phyloP scores from a whole-genome alignment of 345 rosid genomes.

The Rhodamnia argentea region DNA sequence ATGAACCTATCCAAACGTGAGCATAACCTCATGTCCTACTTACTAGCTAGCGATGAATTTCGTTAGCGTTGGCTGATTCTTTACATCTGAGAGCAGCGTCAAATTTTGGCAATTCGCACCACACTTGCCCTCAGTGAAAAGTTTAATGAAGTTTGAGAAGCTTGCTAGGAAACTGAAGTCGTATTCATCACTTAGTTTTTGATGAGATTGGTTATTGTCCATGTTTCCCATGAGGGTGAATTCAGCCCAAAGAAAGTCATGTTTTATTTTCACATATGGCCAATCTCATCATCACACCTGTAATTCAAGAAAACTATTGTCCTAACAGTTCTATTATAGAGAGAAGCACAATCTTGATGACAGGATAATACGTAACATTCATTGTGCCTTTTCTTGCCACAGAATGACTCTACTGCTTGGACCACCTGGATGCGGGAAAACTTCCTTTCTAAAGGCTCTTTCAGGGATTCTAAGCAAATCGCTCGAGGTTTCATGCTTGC shows the following conservation, averaged over 20 bases:
- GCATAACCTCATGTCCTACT: neutral
- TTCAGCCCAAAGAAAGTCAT: neutral
- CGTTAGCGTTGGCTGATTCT: neutral
- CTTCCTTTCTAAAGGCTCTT: constrained; percentile 51
- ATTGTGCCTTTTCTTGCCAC: neutral
- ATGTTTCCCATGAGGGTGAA: neutral
- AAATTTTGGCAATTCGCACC: neutral
- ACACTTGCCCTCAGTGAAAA: neutral
- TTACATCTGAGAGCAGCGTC: neutral
- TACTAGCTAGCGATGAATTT: neutral
- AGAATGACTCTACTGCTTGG: constrained; percentile 72
- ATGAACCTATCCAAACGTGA: neutral
- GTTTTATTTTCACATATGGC: neutral
- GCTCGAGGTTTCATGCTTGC: constrained; percentile 28
- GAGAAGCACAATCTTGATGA: neutral
- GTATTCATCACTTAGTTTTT: neutral
- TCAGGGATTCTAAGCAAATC: constrained; percentile 46
- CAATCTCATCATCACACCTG: neutral
- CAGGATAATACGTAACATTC: neutral
- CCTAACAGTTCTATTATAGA: neutral
- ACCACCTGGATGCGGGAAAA: constrained; percentile 82
- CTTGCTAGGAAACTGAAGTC: neutral
- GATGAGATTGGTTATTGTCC: neutral
- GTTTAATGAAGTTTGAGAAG: neutral
- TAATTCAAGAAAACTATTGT: neutral